Conservation (phyloP, 768 basidiomycete species). For the Phlebiopsis flavidoalba region DNA sequence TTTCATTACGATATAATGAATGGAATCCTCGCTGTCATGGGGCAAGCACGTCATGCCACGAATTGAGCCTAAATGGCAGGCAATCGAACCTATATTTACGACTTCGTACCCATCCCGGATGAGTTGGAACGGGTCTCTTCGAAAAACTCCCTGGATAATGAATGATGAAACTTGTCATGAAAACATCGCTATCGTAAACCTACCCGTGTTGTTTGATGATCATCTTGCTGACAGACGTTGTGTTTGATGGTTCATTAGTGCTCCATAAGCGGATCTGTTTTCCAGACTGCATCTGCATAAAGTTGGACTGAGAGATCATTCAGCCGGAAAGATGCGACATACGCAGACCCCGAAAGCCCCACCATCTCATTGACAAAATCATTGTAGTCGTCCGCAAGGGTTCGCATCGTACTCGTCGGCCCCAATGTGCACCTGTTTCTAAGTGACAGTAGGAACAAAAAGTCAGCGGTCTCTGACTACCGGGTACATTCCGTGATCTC, state of each 20-base stretch:
- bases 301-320: conserved; percentile 17
- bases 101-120: conserved; percentile 22
- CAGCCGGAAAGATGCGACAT: neutral
- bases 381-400: conserved; percentile 37
- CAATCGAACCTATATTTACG: conserved; percentile 20
- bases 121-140: conserved; percentile 21
- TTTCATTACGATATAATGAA: conserved; percentile 25
- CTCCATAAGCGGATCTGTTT: conserved; percentile 41
- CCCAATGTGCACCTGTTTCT: conserved; percentile 39
- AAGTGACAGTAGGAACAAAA: conserved; percentile 4
- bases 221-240: conserved; percentile 30
- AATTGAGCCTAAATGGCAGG: neutral
- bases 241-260: conserved; percentile 34
- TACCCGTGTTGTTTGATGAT: conserved; percentile 43
- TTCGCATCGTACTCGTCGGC: conserved; percentile 37
- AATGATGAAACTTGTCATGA: neutral
- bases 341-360: neutral
- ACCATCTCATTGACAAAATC: conserved; percentile 40
- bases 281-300: conserved; percentile 25
- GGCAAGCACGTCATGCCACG: neutral
- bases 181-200: too few relatives aligned
- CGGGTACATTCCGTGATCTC: neutral
- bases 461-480: neutral
- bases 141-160: conserved; percentile 17
- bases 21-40: conserved; percentile 18